Evolutionary conservation across 179 eudicot species (phyloP).

Genomic region (Beta corolliflora): DNA sequence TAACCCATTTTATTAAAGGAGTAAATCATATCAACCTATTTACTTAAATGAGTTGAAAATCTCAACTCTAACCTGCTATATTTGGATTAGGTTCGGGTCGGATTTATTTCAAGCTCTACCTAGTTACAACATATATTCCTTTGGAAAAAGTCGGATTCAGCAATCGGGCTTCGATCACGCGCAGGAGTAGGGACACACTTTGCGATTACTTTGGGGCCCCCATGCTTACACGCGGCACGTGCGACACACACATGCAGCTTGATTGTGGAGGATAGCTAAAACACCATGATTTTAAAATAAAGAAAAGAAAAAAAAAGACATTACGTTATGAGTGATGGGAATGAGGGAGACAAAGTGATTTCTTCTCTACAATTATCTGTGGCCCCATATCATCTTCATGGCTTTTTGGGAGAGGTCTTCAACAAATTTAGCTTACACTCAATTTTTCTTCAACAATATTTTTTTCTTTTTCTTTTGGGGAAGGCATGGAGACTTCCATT

Average conservation of each 20-base stretch:
- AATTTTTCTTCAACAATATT: not conserved
- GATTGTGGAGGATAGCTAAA: not conserved
- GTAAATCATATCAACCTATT: too few species aligned
- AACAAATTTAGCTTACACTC: not conserved
- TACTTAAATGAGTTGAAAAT: too few species aligned
- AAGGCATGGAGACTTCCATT: too few species aligned
- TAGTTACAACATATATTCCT: too few species aligned
- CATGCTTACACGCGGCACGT: constrained; percentile 15
- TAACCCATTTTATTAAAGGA: too few species aligned
- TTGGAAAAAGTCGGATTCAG: not conserved
- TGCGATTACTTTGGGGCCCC: constrained; percentile 12
- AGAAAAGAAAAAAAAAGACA: not conserved
- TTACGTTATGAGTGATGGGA: constrained; percentile 22
- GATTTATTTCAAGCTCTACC: too few species aligned
- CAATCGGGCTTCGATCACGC: constrained; percentile 19
- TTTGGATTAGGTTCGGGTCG: too few species aligned
- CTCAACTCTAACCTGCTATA: too few species aligned
- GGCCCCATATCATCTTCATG: constrained; percentile 20
- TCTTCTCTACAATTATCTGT: constrained; percentile 11
- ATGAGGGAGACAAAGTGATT: constrained; percentile 40
- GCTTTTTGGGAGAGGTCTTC: constrained; percentile 11
- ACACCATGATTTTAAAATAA: not conserved
- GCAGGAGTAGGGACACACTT: constrained; percentile 15
- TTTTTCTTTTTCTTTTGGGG: not conserved
- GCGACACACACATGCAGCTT: constrained; percentile 13